A percentile compares a stretch with the other conserved stretches of the same genome.
phyloP scores from a whole-genome alignment of 257 asterid species.

The Fraxinus cuspidata region DNA sequence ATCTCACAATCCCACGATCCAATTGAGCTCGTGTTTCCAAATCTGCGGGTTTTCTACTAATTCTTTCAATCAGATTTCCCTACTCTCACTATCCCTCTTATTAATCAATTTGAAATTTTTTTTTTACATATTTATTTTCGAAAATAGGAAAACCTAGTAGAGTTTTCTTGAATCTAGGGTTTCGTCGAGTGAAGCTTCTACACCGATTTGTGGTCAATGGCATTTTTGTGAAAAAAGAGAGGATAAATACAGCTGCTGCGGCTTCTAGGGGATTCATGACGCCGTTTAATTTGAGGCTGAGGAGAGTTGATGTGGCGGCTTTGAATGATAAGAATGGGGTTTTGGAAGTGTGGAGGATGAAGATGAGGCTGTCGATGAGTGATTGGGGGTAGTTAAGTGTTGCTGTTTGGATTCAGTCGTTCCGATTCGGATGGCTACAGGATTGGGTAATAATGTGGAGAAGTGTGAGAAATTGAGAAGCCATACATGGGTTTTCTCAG shows the following conservation, averaged over 20 bases:
- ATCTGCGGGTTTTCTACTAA: too few species aligned
- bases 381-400: too few species aligned
- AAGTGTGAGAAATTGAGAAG: slow-evolving; percentile 30
- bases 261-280: slow-evolving; percentile 59
- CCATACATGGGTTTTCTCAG: neutral
- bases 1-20: too few species aligned
- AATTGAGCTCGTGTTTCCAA: too few species aligned
- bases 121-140: too few species aligned
- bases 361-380: slow-evolving; percentile 40
- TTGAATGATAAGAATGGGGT: slow-evolving; percentile 28
- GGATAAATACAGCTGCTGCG: slow-evolving; percentile 36
- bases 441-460: slow-evolving; percentile 48
- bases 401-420: slow-evolving; percentile 36
- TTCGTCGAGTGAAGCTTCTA: slow-evolving; percentile 6
- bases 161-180: slow-evolving; percentile 37
- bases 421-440: slow-evolving; percentile 38
- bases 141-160: neutral
- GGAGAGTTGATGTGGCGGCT: slow-evolving; percentile 36
- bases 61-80: too few species aligned
- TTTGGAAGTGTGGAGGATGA: slow-evolving; percentile 51
- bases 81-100: too few species aligned
- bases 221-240: slow-evolving; percentile 20
- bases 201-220: slow-evolving; percentile 22
- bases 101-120: too few species aligned
- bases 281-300: slow-evolving; percentile 37